These are phyloP conservation scores for Funneliformis geosporum DNA, from an alignment of 192 early-diverging fungal species.

Conservation along the genomic window DNA sequence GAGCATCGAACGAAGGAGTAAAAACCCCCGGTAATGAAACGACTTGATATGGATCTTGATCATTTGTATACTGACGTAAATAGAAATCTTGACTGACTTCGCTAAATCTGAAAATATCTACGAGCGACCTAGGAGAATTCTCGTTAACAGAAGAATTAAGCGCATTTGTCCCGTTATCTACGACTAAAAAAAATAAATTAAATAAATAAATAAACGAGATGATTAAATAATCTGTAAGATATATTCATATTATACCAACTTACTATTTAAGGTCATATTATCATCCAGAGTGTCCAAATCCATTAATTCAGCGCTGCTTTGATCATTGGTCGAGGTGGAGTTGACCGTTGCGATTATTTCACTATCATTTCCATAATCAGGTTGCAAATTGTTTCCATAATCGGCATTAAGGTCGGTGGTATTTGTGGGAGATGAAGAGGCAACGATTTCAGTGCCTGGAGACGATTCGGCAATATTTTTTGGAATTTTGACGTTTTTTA, in stretches of 20 bases:
- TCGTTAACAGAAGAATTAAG: too few relatives aligned
- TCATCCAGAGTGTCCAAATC: not conserved
- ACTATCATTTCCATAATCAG: not conserved
- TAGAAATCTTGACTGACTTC: conserved; percentile 15
- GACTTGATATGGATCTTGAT: conserved; percentile 43
- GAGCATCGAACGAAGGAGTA: conserved; percentile 30
- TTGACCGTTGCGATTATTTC: not conserved
- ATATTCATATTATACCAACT: not conserved
- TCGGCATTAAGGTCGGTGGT: not conserved
- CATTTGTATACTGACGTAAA: conserved; percentile 50
- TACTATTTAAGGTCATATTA: not conserved
- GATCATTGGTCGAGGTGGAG: not conserved
- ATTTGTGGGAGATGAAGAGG: not conserved
- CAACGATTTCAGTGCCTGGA: not conserved
- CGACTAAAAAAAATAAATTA: too few relatives aligned
- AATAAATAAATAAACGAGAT: not conserved
- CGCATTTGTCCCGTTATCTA: too few relatives aligned
- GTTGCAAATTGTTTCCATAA: not conserved
- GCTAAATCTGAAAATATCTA: not conserved
- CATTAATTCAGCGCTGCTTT: not conserved
- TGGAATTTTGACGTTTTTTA: not conserved
- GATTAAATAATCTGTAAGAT: not conserved
- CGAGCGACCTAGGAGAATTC: too few relatives aligned
- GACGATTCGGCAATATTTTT: not conserved
- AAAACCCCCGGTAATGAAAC: conserved; percentile 39